These are phyloP conservation scores for Suillus discolor DNA, from an alignment of 768 basidiomycete genomes.

Conservation along the genomic window DNA sequence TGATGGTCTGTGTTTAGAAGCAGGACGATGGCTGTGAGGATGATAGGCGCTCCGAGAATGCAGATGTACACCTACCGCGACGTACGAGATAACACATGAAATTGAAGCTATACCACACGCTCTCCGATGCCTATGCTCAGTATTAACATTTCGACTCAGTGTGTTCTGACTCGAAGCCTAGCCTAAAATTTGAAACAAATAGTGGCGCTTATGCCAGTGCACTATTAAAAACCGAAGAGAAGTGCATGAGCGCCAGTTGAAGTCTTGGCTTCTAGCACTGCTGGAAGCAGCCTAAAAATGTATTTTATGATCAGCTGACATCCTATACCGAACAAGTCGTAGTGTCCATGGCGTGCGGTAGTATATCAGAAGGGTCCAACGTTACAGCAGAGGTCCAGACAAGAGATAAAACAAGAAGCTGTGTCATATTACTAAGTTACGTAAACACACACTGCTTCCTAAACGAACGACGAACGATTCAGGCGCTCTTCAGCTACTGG, in stretches of 20 bases:
- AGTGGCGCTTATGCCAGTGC: background rate
- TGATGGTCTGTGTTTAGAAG: background rate
- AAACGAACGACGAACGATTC: background rate
- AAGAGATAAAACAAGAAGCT: background rate
- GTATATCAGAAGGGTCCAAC: background rate
- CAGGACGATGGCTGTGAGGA: background rate
- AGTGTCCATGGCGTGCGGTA: background rate
- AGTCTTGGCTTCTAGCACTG: background rate
- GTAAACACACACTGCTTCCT: background rate
- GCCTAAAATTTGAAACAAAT: background rate
- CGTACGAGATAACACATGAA: background rate
- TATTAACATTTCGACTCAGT: background rate
- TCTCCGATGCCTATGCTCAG: background rate
- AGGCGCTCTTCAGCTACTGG: background rate
- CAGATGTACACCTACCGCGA: background rate
- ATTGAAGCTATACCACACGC: background rate
- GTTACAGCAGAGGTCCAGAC: no score
- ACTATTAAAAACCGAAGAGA: background rate
- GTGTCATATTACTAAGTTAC: background rate
- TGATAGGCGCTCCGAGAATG: background rate
- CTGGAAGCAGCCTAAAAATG: background rate
- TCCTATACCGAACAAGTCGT: background rate
- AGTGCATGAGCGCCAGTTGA: background rate
- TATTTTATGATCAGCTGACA: background rate
- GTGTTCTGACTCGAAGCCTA: background rate